A percentile compares a stretch with the other conserved stretches of the same genome.
These are phyloP conservation scores for Margaritispora aquatica DNA, from an alignment of 495 filamentous ascomycete genomes.

Conservation along the genomic window DNA sequence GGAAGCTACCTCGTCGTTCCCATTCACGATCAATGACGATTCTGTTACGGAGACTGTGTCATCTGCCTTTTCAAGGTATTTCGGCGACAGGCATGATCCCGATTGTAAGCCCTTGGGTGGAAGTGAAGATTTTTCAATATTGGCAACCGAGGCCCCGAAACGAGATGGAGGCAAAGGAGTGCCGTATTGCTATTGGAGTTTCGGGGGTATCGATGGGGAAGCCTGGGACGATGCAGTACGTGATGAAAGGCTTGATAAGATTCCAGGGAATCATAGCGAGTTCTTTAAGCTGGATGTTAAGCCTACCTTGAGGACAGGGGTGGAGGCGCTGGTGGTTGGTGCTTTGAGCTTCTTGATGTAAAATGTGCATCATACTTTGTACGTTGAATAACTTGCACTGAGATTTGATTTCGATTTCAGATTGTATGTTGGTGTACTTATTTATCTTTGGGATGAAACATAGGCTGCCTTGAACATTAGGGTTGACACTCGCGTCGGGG, in stretches of 20 bases:
- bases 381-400: neutral
- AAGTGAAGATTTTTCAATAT: conserved; percentile 52
- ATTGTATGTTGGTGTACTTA: too few species aligned
- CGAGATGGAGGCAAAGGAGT: conserved; percentile 29
- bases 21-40: conserved; percentile 48
- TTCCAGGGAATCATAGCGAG: conserved; percentile 53
- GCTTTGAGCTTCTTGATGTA: conserved; percentile 42
- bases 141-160: conserved; percentile 38
- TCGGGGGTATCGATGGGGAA: conserved; percentile 40
- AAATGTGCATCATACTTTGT: neutral
- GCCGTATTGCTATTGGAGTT: conserved; percentile 51
- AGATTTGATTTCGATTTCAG: neutral
- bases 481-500: too few species aligned
- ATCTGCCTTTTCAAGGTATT: conserved; percentile 37
- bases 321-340: conserved; percentile 49
- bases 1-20: conserved; percentile 31
- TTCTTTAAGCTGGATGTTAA: conserved; percentile 55
- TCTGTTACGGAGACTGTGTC: conserved; percentile 33
- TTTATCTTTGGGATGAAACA: too few species aligned
- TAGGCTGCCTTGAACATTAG: too few species aligned
- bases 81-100: conserved; percentile 27
- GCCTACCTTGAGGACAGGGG: conserved; percentile 48
- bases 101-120: conserved; percentile 21
- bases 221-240: conserved; percentile 25
- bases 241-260: conserved; percentile 33